Base-by-base conservation (phyloP, 768 basidiomycete species). In the Gloeostereum incarnatum region DNA sequence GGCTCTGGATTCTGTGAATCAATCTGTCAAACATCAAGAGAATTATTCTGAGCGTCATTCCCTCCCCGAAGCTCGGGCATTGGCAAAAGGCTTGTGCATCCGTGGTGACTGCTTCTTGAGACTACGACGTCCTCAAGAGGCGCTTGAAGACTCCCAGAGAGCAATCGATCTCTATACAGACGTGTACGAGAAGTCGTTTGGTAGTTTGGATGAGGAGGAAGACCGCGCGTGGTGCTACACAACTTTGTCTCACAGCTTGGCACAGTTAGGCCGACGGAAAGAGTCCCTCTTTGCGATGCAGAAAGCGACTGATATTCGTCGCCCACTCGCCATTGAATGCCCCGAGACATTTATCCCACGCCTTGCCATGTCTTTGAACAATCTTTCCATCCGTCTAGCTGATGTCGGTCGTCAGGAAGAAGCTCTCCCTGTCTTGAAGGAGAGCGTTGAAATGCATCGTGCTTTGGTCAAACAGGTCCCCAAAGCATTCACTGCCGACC, bases 331-430 rank as follows among this genome's bases (percentile, higher is more conserved):
- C 7, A 17, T 7, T 8, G 31, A 17, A 11, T 8, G 7, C 7
- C 31, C 8, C 8, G n/a, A n/a, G n/a, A n/a, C n/a, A n/a, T 33
- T 9, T 33, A 33, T 17, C 31, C 11, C 11, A 8, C 11, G 16
- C 7, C 16, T 43, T 10, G 43, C 42, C 9, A n/a, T 21, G 22
- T 36, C 43, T 17, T 30, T 45, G 11, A 18, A 32, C 42, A 29
- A 17, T 2, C 31, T 37, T n/a, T 43, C 42, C 6, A 22, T 11
- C 11, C 26, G 34, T 24, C 24, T 45, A 8, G 21, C 9, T 6
- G 18, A 35, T 5, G 31, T 42, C 8, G 43, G 31, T 14, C 13
- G 34, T 2, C 13, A 17, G 8, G 32, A 45, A 31, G 42, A 44
- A 30, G 43, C 42, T 20, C 42, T 45, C 27, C 10, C 21, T 6